Evolutionary conservation across 331 rosid species (phyloP).

Genomic region (Rhamnella rubrinervis): DNA sequence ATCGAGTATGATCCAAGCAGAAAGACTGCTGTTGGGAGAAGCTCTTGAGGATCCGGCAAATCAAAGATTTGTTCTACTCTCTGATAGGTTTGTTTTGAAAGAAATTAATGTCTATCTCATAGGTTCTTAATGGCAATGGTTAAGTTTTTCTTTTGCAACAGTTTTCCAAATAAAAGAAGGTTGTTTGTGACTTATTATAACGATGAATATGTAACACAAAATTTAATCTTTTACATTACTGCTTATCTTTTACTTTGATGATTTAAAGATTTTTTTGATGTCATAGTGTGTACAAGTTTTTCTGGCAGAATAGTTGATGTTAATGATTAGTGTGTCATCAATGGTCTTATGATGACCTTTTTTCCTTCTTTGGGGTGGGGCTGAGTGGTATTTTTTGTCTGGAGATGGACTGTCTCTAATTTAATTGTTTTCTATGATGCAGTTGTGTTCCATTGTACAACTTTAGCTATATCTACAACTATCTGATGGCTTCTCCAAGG

Average conservation of each 20-base stretch:
- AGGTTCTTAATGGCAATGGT: no score
- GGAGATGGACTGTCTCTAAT: conserved; percentile 19
- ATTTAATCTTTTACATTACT: no score
- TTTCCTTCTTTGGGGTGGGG: neutral
- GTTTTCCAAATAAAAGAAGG: no score
- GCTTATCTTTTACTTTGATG: no score
- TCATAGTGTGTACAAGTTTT: neutral
- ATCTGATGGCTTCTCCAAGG: conserved; percentile 75
- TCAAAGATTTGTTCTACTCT: conserved; percentile 55
- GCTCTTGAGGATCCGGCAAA: conserved; percentile 51
- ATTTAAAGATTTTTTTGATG: no score
- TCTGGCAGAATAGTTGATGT: neutral
- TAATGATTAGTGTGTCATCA: no score
- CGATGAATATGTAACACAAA: no score
- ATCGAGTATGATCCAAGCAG: conserved; percentile 54
- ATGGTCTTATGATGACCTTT: neutral
- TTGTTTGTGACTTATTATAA: no score
- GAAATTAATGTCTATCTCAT: no score
- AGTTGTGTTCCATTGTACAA: conserved; percentile 97
- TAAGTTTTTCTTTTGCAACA: no score
- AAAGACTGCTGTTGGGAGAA: conserved; percentile 36
- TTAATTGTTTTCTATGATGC: conserved; percentile 42
- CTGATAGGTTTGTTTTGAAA: conserved; percentile 38
- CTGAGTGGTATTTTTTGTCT: neutral
- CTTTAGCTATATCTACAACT: conserved; percentile 78